Evolutionary conservation across 306 rosid species (phyloP).

Genomic region (Coriaria nepalensis): DNA sequence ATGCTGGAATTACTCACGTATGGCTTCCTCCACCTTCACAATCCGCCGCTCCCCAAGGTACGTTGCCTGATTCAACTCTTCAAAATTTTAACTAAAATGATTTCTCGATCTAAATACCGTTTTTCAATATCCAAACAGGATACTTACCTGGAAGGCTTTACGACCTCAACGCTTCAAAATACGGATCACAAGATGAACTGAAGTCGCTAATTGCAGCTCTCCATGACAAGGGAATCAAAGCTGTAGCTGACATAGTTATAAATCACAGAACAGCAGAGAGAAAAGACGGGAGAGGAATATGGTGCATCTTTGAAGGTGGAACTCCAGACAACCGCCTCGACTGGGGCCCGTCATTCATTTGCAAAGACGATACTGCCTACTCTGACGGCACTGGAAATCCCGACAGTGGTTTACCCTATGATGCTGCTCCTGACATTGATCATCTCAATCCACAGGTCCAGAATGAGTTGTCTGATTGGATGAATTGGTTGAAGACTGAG

Average conservation of each 20-base stretch:
- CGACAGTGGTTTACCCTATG: constrained; percentile 34
- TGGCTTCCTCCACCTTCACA: constrained; percentile 95
- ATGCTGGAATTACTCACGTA: constrained; percentile 58
- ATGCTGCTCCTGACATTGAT: constrained; percentile 48
- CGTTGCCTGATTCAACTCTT: not conserved
- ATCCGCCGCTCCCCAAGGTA: constrained; percentile 40
- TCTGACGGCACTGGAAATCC: constrained; percentile 67
- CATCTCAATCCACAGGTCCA: constrained; percentile 70
- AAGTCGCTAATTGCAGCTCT: constrained; percentile 39
- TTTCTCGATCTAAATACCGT: too few species aligned
- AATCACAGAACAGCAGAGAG: constrained; percentile 76
- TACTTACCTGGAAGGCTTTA: constrained; percentile 80
- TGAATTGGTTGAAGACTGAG: constrained; percentile 65
- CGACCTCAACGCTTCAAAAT: constrained; percentile 67
- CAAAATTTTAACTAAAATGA: too few species aligned
- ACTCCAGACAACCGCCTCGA: constrained; percentile 51
- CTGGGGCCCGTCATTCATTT: constrained; percentile 67
- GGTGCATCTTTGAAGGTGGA: constrained; percentile 73
- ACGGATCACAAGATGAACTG: constrained; percentile 41
- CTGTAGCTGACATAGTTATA: constrained; percentile 69
- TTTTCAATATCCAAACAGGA: constrained; percentile 15
- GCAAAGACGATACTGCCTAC: constrained; percentile 46
- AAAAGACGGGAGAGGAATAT: constrained; percentile 47
- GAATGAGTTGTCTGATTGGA: constrained; percentile 53
- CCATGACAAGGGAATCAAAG: constrained; percentile 34